Base-by-base conservation (phyloP, 495 filamentous ascomycete genomes). In the Zalerion maritima region DNA sequence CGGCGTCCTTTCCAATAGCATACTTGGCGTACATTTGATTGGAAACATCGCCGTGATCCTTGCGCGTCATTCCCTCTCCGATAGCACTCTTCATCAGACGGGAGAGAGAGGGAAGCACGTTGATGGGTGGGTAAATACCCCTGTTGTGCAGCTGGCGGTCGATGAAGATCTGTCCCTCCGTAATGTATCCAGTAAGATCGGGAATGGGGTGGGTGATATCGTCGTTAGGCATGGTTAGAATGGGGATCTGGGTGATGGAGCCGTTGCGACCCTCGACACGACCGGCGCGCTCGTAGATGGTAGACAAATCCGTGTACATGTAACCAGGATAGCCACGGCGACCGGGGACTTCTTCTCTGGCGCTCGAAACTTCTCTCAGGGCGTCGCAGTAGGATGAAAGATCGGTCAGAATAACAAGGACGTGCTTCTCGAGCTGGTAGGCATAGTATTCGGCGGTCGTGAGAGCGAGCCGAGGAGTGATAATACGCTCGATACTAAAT, bases 241-340 rank as follows among this genome's bases (percentile, higher is more conserved):
- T 99, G 29, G 89, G 89, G 43, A 99, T 94, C 55, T 99, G 89
- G 18, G 89, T 99, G 50, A 99, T 99, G 28, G 87, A 94, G 28
- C 91, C 91, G 49, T 94, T 93, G 38, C 91, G 81, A 36, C 91
- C 91, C 50, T 91, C 69, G 17, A 99, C 91, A 75, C 91, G 91
- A 45, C 91, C 91, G 46, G 91, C 91, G 63, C 91, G 84, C 57
- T 99, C 91, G 63, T 99, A 99, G 45, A 99, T 89, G 43, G 91
- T 99, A 27, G 91, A 93, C 71, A 99, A 79, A 75, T 99, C 91
- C 32, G 91, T 99, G 67, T 99, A 99, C 91, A 99, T 99, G 69
- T 99, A 99, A 83, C 91, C 91, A 28, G 91, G 91, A 64, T 92
- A 99, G 66, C 91, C 91, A 71, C 91, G 85, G 57, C 91, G 87